phyloP scores from a whole-genome alignment of 805 yeast genomes.

The Kuraishia piskuri region DNA sequence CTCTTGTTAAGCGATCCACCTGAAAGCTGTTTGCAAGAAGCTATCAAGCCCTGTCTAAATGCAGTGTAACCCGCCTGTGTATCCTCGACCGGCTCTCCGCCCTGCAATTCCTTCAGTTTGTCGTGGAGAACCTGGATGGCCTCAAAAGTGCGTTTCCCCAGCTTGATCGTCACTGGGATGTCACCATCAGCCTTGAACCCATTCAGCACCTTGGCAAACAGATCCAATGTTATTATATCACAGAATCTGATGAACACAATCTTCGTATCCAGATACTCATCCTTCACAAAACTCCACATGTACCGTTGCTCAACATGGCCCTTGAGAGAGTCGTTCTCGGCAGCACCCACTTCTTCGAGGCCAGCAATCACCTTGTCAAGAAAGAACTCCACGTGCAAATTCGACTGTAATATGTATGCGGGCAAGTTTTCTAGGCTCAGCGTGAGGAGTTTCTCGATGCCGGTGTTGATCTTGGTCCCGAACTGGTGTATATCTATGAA shows the following conservation, averaged over 20 bases:
- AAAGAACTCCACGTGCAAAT: background rate
- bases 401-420: background rate
- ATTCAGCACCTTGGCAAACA: constrained; percentile 8
- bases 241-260: constrained; percentile 17
- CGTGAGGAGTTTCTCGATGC: background rate
- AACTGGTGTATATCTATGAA: background rate
- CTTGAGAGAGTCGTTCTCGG: background rate
- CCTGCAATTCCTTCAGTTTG: background rate
- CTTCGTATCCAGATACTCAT: constrained; percentile 10
- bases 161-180: background rate
- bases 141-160: background rate
- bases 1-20: constrained; percentile 6
- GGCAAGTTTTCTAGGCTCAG: background rate
- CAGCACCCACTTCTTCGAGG: background rate
- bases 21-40: background rate
- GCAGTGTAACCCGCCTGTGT: background rate
- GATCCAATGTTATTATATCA: constrained; percentile 17
- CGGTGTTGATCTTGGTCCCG: background rate
- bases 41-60: background rate
- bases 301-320: constrained; percentile 4
- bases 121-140: background rate
- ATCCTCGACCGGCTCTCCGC: background rate
- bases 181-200: background rate
- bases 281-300: constrained; percentile 16
- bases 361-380: background rate